A percentile compares a stretch with the other conserved stretches of the same genome.
Evolutionary conservation across 345 rosid species (phyloP).

Genomic region (Gossypium herbaceum): DNA sequence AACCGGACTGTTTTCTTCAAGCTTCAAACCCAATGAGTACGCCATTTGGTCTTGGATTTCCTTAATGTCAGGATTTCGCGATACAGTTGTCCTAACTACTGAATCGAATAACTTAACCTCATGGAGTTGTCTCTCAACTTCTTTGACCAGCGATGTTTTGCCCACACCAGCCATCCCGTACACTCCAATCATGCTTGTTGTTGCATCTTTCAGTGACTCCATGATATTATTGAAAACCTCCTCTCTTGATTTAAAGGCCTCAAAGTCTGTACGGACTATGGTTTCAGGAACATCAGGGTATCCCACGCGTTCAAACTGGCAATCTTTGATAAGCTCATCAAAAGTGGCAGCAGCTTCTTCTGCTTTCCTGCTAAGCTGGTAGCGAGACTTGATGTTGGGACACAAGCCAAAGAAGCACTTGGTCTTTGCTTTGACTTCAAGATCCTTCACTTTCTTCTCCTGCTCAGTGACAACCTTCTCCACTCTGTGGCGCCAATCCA

Average conservation of each 20-base stretch:
- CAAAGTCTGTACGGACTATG: neutral
- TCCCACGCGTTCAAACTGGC: neutral
- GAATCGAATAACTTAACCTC: conserved; percentile 3
- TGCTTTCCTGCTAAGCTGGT: neutral
- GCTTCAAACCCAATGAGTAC: no score
- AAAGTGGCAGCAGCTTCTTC: neutral
- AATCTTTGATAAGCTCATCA: neutral
- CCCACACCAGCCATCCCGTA: conserved; percentile 27
- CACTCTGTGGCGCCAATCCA: neutral
- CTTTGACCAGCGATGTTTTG: conserved; percentile 16
- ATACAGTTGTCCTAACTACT: no score
- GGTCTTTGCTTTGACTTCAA: neutral
- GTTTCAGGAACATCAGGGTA: neutral
- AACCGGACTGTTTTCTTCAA: no score
- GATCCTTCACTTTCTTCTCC: neutral
- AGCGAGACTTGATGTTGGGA: neutral
- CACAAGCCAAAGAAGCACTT: neutral
- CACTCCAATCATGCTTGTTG: conserved; percentile 17
- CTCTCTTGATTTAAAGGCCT: conserved; percentile 1
- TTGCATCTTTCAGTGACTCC: conserved; percentile 6
- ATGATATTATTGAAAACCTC: neutral
- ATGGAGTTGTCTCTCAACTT: neutral
- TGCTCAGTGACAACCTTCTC: neutral
- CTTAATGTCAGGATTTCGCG: no score
- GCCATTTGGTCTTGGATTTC: no score